Conservation (phyloP, 306 rosid species). For the Geum urbanum region DNA sequence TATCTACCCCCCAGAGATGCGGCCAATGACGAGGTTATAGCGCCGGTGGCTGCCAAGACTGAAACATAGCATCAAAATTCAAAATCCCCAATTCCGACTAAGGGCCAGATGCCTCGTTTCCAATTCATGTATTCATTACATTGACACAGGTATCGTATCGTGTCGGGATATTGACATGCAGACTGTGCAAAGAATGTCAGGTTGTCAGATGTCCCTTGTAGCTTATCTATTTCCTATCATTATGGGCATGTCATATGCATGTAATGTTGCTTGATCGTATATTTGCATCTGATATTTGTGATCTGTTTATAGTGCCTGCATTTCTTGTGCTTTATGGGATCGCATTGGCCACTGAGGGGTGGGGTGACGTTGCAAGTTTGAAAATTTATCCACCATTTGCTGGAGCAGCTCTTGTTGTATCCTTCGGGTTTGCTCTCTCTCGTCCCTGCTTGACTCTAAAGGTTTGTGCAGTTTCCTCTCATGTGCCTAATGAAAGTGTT, state of each 20-base stretch:
- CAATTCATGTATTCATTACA: too few relatives aligned
- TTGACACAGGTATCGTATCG: too few relatives aligned
- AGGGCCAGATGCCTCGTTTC: too few relatives aligned
- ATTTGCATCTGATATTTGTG: conserved; percentile 24
- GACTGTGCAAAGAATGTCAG: conserved; percentile 99
- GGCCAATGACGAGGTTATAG: too few relatives aligned
- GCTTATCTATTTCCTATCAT: conserved; percentile 3
- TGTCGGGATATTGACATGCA: too few relatives aligned
- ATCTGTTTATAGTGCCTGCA: conserved; percentile 54
- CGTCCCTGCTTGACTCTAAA: conserved; percentile 96
- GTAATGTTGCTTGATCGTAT: conserved; percentile 16
- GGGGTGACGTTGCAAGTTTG: conserved; percentile 99
- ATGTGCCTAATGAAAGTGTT: conserved; percentile 12
- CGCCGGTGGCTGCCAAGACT: too few relatives aligned
- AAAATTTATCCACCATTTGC: conserved; percentile 98
- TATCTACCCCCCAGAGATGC: too few relatives aligned
- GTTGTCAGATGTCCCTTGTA: conserved; percentile 37
- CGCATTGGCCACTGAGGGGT: conserved; percentile 99
- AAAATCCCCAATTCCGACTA: too few relatives aligned
- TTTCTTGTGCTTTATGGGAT: conserved; percentile 97
- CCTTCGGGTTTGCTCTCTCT: conserved; percentile 98
- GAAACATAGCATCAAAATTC: too few relatives aligned
- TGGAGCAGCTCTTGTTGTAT: conserved; percentile 95
- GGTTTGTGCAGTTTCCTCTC: conserved; percentile 40
- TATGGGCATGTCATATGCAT: not conserved